phyloP scores from a whole-genome alignment of 2,329 filamentous ascomycete species.

The Aspergillus terreus region DNA sequence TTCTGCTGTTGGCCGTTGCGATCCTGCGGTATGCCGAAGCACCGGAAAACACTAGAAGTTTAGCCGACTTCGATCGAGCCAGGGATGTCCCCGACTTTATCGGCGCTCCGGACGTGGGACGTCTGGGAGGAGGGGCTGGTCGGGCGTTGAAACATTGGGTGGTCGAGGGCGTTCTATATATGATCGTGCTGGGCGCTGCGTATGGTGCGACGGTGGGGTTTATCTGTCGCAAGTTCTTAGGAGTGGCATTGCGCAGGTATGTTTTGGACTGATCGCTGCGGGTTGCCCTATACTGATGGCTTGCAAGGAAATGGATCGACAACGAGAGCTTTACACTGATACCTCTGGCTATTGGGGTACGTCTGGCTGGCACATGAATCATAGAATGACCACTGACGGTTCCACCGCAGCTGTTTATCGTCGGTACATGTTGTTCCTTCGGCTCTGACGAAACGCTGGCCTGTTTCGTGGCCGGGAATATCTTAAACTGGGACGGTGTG shows the following conservation, averaged over 20 bases:
- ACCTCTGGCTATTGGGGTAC: constrained; percentile 49
- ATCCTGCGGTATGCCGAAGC: constrained; percentile 53
- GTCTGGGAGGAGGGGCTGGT: constrained; percentile 50
- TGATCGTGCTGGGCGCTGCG: constrained; percentile 51
- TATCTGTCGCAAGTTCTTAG: constrained; percentile 46
- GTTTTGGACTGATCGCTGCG: neutral
- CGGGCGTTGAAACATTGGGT: constrained; percentile 56
- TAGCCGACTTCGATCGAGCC: constrained; percentile 16
- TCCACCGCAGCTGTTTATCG: constrained; percentile 50
- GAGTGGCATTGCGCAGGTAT: constrained; percentile 32
- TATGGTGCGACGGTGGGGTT: constrained; percentile 54
- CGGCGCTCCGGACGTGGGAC: constrained; percentile 44
- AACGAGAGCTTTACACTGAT: constrained; percentile 53
- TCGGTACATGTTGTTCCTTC: constrained; percentile 56
- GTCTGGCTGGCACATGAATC: constrained; percentile 4
- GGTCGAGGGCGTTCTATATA: constrained; percentile 59
- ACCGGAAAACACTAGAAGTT: constrained; percentile 16
- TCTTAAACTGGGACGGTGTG: constrained; percentile 61
- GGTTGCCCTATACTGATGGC: neutral
- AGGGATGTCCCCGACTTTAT: constrained; percentile 25
- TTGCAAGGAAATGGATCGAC: constrained; percentile 52
- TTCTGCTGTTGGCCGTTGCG: constrained; percentile 57
- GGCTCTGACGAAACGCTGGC: constrained; percentile 60
- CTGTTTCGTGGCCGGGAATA: constrained; percentile 58
- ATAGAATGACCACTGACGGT: neutral